Evolutionary conservation across 1,284 basidiomycete genomes (phyloP), one percentile per base, ranked within the genome.

Genomic region (Rhodotorula sp.): DNA sequence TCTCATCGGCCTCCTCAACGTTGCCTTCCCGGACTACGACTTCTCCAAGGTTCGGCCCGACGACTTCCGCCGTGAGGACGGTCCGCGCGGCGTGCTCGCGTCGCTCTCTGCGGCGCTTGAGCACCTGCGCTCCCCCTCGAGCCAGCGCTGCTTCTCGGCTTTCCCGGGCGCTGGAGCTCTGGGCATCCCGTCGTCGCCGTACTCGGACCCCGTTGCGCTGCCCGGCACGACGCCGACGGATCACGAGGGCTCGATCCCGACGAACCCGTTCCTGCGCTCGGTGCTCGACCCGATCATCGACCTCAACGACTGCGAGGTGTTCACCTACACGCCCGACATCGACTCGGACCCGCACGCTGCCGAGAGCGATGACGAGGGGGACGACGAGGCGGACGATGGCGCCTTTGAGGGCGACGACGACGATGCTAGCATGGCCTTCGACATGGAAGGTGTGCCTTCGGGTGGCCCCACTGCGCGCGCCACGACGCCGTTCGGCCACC

Each of bases 21-120:
- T 93, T 78, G 95, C 96, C 5, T 99, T 97, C 81, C 95, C 95
- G 0, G 96, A 98, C 85, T 89, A 98, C 83, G 95, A 98, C 80
- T 99, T 99, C 83, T 92, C 91, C 34, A 90, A 92, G 79, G 91
- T 97, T 66, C 88, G 91, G 49, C 92, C 94, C 0, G 90, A 90
- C 46, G 92, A 97, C 78, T 99, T 99, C 65, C 75, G 78, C 81
- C 90, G 88, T 80, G 87, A 91, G 82, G 89, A 85, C 65, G 90
- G 89, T 17, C 81, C 80, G 54, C 88, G 90, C 4, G 86, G 84
- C 78, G 90, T 94, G 49, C 87, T 94, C 68, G 90, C 90, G 77
- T 87, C 90, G 3, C 86, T 94, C 68, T 91, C 90, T 81, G 90
- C 88, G 64, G 91, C 92, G 44, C 85, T 93, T 44, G 70, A 72